These are phyloP conservation scores for Fagopyrum esculentum DNA, from an alignment of 148 eudicot species.

Conservation along the genomic window DNA sequence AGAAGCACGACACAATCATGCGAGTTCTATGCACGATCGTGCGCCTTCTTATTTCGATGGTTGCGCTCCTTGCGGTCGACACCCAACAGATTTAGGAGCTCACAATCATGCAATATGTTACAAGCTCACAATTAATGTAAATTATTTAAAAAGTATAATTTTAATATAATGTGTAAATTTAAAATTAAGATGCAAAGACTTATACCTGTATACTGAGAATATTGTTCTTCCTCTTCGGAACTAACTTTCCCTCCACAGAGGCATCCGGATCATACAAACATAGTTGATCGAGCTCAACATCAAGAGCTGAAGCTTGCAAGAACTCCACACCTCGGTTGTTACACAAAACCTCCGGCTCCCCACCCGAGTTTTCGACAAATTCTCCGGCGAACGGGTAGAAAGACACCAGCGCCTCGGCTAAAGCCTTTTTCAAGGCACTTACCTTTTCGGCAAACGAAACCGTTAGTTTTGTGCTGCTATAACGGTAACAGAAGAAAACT, in stretches of 20 bases:
- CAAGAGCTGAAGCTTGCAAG: constrained; percentile 38
- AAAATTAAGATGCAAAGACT: not conserved
- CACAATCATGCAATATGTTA: no score
- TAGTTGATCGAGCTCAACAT: constrained; percentile 35
- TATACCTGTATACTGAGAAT: constrained; percentile 65
- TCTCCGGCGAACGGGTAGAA: constrained; percentile 55
- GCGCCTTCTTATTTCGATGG: no score
- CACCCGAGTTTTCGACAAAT: constrained; percentile 34
- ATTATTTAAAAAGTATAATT: not conserved
- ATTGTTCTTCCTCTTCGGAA: constrained; percentile 43
- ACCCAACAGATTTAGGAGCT: no score
- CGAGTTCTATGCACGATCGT: no score
- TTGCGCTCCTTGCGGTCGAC: no score
- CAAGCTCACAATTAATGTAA: not conserved
- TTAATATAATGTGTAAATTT: not conserved
- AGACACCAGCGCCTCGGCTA: constrained; percentile 38
- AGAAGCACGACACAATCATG: no score
- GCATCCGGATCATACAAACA: constrained; percentile 43
- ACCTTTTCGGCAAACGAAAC: constrained; percentile 18
- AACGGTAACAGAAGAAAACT: constrained; percentile 50
- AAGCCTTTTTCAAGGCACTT: constrained; percentile 34
- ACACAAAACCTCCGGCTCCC: constrained; percentile 71
- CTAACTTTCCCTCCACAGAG: constrained; percentile 51
- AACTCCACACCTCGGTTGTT: constrained; percentile 74
- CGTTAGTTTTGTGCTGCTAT: not conserved